phyloP scores from a whole-genome alignment of 345 rosid species.

The Lumnitzera racemosa region DNA sequence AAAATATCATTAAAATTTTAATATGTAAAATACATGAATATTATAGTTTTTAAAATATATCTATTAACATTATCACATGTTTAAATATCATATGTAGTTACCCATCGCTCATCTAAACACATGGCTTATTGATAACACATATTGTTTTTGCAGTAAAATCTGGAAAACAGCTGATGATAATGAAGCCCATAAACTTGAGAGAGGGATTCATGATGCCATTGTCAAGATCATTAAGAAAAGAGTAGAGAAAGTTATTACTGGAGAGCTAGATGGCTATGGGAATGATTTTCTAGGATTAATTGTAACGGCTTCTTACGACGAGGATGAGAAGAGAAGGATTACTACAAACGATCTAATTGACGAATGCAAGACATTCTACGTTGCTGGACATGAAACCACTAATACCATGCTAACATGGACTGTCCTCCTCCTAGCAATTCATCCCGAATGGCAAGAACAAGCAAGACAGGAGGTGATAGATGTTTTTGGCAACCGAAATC shows the following conservation, averaged over 20 bases:
- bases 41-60: too few species aligned
- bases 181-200: constrained; percentile 11
- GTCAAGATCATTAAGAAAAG: constrained; percentile 15
- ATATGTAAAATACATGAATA: too few species aligned
- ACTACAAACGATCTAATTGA: constrained; percentile 19
- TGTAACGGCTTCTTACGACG: constrained; percentile 11
- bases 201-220: constrained; percentile 8
- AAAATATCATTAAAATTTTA: too few species aligned
- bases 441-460: constrained; percentile 34
- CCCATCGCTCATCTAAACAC: too few species aligned
- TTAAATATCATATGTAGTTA: too few species aligned
- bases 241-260: constrained; percentile 8
- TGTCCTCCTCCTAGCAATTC: constrained; percentile 27
- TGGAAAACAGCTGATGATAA: constrained; percentile 19
- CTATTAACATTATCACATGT: too few species aligned
- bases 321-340: constrained; percentile 12
- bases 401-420: constrained; percentile 29
- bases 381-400: constrained; percentile 30
- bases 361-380: constrained; percentile 36
- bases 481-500: constrained; percentile 21
- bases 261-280: constrained; percentile 12
- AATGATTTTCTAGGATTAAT: constrained; percentile 29
- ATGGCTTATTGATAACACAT: too few species aligned
- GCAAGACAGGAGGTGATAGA: constrained; percentile 27
- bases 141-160: constrained; percentile 12